Base-by-base conservation (phyloP, 768 basidiomycete genomes). In the Galerina marginata region DNA sequence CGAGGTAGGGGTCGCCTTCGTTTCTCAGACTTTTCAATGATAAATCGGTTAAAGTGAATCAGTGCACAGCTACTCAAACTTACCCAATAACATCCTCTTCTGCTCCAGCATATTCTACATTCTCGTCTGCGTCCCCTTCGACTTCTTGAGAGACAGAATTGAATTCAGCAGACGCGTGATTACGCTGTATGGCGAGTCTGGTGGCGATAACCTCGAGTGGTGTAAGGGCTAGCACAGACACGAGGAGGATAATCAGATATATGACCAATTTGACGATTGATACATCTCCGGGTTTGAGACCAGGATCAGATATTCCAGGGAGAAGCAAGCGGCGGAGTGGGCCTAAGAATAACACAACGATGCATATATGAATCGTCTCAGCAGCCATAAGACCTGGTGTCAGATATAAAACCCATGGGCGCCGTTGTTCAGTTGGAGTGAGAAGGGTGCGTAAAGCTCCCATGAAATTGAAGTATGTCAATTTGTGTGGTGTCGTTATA, bases 51-150 rank as follows among this genome's bases (percentile, higher is more conserved):
- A 6, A 45, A 36, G 25, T 29, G 47, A 29, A 36, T 42, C 23
- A 48, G 39, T 56, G 51, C 33, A 47, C 38, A 55, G 44, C 26
- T 39, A 26, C 3, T 16, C 70, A 26, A 67, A 20, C 86, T 52
- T 65, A 91, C 90, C 91, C 92, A 62, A 95, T 92, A 15, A 95
- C 93, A 65, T 95, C 93, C 67, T 95, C 92, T 26, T 90, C 87
- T 5, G 78, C 73, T 14, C 88, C 90, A 25, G 85, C 79, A 65
- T 86, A 94, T 64, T 91, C 90, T 5, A 77, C 73, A 1, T 77
- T 75, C 47, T 85, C 83, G 58, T 91, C 83, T 2, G 76, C 77
- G 65, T 90, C 87, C 6, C 84, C 86, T 42, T 88, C 88, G 15
- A 85, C 85, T 65, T 93, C 91, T 68, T 92, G 90, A 3, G 86